phyloP scores from a whole-genome alignment of 2,329 filamentous ascomycete species.

The Ophiostoma australiae region DNA sequence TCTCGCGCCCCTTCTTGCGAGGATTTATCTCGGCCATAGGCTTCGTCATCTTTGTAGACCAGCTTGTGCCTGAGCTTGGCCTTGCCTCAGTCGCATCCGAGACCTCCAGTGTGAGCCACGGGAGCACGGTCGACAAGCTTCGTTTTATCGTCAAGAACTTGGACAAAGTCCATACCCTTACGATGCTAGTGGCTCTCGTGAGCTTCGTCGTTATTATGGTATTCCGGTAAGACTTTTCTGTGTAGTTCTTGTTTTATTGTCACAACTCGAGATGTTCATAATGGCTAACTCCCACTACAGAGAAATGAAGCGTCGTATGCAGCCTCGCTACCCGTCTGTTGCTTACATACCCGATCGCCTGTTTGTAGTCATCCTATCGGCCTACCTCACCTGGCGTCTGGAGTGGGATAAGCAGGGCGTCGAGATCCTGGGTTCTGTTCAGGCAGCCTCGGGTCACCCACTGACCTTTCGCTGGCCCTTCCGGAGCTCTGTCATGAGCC shows the following conservation, averaged over 20 bases:
- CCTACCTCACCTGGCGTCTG: conserved; percentile 70
- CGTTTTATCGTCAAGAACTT: conserved; percentile 69
- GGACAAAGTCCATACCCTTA: conserved; percentile 64
- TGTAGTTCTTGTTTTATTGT: background rate
- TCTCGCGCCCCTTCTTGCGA: conserved; percentile 85
- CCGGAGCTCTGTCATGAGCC: conserved; percentile 65
- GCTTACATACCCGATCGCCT: conserved; percentile 92
- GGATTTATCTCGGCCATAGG: conserved; percentile 98
- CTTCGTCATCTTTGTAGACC: conserved; percentile 92
- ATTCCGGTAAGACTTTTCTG: conserved; percentile 55
- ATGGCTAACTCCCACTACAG: conserved; percentile 41
- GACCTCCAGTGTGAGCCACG: conserved; percentile 63
- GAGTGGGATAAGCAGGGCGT: conserved; percentile 77
- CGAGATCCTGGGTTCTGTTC: conserved; percentile 75
- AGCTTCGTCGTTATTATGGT: conserved; percentile 88
- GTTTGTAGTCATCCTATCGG: conserved; percentile 78
- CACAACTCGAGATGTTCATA: background rate
- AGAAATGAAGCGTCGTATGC: conserved; percentile 73
- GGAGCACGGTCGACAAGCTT: conserved; percentile 81
- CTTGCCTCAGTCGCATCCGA: conserved; percentile 62
- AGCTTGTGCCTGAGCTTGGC: conserved; percentile 85
- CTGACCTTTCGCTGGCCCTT: conserved; percentile 89
- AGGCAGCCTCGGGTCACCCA: conserved; percentile 62
- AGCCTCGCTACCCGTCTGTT: conserved; percentile 71
- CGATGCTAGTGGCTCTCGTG: conserved; percentile 67